These are phyloP conservation scores for Pseudonitzschia multiseries DNA, from an alignment of 108 stramenopile genomes.

Conservation along the genomic window DNA sequence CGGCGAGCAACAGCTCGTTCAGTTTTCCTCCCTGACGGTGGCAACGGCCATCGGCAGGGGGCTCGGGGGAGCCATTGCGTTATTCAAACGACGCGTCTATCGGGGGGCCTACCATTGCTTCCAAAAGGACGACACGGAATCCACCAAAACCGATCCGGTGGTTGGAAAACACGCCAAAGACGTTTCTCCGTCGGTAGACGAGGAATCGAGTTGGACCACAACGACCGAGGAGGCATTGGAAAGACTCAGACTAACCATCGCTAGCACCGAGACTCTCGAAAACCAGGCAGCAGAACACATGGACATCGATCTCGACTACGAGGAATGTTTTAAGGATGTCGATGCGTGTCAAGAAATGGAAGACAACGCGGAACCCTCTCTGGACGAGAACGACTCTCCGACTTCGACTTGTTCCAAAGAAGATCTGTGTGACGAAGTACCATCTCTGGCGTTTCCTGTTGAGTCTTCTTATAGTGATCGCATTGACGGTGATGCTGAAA, in stretches of 20 bases:
- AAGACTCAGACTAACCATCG: neutral
- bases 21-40: conserved; percentile 55
- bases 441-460: conserved; percentile 19
- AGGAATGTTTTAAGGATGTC: neutral
- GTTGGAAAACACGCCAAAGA: neutral
- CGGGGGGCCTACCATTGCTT: conserved; percentile 43
- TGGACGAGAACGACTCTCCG: neutral
- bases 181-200: neutral
- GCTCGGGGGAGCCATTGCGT: conserved; percentile 50
- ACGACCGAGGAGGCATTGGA: conserved; percentile 7
- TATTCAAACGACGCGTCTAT: conserved; percentile 69
- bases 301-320: neutral
- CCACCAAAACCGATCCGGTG: neutral
- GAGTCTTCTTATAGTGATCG: conserved; percentile 8
- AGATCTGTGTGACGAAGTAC: neutral
- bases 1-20: conserved; percentile 51
- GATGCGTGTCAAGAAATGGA: neutral
- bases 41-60: conserved; percentile 66
- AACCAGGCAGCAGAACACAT: neutral
- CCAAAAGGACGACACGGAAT: neutral
- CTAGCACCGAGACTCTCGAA: neutral
- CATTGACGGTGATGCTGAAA: conserved; percentile 3
- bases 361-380: neutral
- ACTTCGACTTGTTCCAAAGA: neutral
- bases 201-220: conserved; percentile 5